Percentiles rank a stretch among this genome's conserved stretches.
Evolutionary conservation across 2,329 filamentous ascomycete genomes (phyloP).

Genomic region (Nothopassalora personata): DNA sequence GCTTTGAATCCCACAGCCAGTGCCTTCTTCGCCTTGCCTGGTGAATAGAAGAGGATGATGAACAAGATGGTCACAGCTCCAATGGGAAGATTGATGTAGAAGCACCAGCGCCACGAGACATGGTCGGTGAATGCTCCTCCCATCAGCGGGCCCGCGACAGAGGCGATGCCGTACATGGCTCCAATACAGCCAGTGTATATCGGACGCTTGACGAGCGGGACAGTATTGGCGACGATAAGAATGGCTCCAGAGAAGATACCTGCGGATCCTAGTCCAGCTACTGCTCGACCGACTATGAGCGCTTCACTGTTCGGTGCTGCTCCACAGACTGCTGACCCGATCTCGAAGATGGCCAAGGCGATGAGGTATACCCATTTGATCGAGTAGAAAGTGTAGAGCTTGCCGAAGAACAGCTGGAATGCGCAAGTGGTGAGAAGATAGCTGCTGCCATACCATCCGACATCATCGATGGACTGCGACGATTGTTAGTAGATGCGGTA

Average conservation of each 20-base stretch:
- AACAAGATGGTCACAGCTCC: conserved; percentile 39
- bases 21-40: conserved; percentile 27
- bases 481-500: neutral
- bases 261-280: conserved; percentile 48
- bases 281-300: conserved; percentile 48
- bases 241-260: conserved; percentile 49
- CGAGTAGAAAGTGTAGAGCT: conserved; percentile 44
- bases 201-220: conserved; percentile 44
- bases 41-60: conserved; percentile 34
- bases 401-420: conserved; percentile 42
- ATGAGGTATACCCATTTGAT: conserved; percentile 45
- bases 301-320: conserved; percentile 46
- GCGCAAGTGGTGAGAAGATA: conserved; percentile 44
- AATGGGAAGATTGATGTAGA: conserved; percentile 51
- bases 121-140: conserved; percentile 37
- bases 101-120: conserved; percentile 27
- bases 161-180: conserved; percentile 46
- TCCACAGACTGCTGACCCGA: conserved; percentile 50
- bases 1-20: conserved; percentile 33
- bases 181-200: conserved; percentile 47
- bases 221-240: conserved; percentile 42
- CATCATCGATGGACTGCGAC: conserved; percentile 36
- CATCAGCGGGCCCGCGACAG: conserved; percentile 44
- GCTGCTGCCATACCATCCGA: conserved; percentile 41
- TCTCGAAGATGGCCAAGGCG: conserved; percentile 46